These are phyloP conservation scores for Aspergillus versicolor DNA, from an alignment of 2,329 filamentous ascomycete genomes.

Conservation along the genomic window DNA sequence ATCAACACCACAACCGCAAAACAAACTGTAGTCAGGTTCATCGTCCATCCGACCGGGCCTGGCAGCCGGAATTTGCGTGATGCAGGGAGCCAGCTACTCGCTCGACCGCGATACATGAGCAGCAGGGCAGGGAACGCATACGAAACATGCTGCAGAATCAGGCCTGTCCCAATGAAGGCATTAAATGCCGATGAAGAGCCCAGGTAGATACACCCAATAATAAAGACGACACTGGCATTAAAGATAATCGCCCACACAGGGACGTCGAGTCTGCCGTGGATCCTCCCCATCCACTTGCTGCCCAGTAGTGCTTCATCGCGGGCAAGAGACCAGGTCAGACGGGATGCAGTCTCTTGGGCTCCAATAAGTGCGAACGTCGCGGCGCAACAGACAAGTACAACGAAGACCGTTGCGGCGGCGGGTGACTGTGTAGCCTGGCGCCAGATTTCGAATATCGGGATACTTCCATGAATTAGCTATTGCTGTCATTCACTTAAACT, in stretches of 20 bases:
- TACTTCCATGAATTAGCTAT: not conserved
- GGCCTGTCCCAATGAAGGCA: constrained; percentile 24
- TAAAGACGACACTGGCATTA: constrained; percentile 21
- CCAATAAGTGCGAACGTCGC: constrained; percentile 22
- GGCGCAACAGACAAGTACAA: not conserved
- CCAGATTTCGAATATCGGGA: constrained; percentile 17
- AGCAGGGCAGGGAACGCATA: constrained; percentile 30
- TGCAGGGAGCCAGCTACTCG: constrained; percentile 16
- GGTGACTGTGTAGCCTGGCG: constrained; percentile 6
- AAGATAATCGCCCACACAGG: constrained; percentile 23
- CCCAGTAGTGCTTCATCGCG: constrained; percentile 23
- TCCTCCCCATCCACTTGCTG: constrained; percentile 13
- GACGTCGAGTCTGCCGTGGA: constrained; percentile 20
- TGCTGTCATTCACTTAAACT: too few species aligned
- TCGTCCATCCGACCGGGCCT: constrained; percentile 24
- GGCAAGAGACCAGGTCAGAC: constrained; percentile 31
- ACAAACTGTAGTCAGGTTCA: constrained; percentile 25
- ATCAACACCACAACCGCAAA: constrained; percentile 26
- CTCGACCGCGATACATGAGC: constrained; percentile 27
- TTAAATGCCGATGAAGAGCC: constrained; percentile 29
- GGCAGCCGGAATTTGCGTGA: constrained; percentile 19
- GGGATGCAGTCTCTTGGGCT: constrained; percentile 25
- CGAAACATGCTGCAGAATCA: constrained; percentile 16
- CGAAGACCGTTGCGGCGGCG: constrained; percentile 7
- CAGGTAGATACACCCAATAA: constrained; percentile 30